Conservation (phyloP, 2,329 filamentous ascomycete species). For the Nemania bipapillata region DNA sequence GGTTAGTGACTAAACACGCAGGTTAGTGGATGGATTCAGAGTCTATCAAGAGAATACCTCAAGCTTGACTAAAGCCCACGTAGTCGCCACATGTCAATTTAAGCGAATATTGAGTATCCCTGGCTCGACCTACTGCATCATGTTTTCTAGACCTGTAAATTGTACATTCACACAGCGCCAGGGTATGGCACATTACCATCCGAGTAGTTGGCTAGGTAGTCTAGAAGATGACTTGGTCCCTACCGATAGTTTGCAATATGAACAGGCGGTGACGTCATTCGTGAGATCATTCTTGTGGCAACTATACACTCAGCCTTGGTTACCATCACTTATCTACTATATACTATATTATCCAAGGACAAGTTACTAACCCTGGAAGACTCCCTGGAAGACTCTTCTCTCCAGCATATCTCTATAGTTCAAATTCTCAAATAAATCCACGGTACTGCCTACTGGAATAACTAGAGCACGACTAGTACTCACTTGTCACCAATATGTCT, state of each 20-base stretch:
- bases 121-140: not conserved
- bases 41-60: too few relatives aligned
- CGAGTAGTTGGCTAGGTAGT: too few relatives aligned
- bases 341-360: too few relatives aligned
- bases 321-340: not conserved
- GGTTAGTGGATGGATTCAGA: too few relatives aligned
- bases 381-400: too few relatives aligned
- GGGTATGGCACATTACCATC: too few relatives aligned
- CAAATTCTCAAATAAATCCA: not conserved
- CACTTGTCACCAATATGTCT: slow-evolving; percentile 45
- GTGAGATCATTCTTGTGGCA: slow-evolving; percentile 33
- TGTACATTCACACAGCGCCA: not conserved
- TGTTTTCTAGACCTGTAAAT: not conserved
- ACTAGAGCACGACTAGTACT: not conserved
- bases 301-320: not conserved
- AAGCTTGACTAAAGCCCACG: too few relatives aligned
- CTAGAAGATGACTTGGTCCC: too few relatives aligned
- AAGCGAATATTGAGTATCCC: not conserved
- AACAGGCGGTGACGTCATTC: slow-evolving; percentile 31
- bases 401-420: too few relatives aligned
- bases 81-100: not conserved
- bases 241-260: not conserved
- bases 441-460: too few relatives aligned
- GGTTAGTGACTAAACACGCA: too few relatives aligned
- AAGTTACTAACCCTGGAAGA: too few relatives aligned